These are phyloP conservation scores for Raphanus sativus DNA, from an alignment of 345 rosid genomes.

Conservation along the genomic window DNA sequence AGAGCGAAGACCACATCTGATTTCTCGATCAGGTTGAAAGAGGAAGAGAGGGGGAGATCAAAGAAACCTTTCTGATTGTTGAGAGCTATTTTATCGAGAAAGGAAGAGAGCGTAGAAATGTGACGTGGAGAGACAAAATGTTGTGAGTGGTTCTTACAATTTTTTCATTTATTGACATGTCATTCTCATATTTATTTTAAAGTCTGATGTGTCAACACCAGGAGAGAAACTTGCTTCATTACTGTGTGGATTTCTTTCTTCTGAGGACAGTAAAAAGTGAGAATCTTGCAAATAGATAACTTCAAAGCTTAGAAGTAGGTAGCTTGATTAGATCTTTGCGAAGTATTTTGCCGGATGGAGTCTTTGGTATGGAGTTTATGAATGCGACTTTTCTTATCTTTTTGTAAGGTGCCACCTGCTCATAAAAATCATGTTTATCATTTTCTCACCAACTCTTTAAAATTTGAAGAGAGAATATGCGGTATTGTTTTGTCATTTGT, in stretches of 20 bases:
- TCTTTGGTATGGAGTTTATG: constrained; percentile 62
- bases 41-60: no score
- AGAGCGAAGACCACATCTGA: no score
- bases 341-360: constrained; percentile 78
- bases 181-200: no score
- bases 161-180: no score
- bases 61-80: no score
- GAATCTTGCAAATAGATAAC: not conserved
- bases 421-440: not conserved
- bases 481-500: not conserved
- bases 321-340: constrained; percentile 81
- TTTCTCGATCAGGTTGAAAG: no score
- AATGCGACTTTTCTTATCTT: constrained; percentile 49
- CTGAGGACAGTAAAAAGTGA: not conserved
- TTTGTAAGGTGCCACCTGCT: constrained; percentile 85
- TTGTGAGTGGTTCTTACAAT: no score
- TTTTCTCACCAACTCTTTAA: not conserved
- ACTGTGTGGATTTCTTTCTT: not conserved
- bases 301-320: constrained; percentile 71
- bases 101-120: no score
- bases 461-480: not conserved
- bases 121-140: no score
- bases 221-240: no score
- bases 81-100: no score
- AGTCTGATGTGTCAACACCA: no score